Conservation (phyloP, 306 rosid species). For the Amphicarpaea edgeworthii region DNA sequence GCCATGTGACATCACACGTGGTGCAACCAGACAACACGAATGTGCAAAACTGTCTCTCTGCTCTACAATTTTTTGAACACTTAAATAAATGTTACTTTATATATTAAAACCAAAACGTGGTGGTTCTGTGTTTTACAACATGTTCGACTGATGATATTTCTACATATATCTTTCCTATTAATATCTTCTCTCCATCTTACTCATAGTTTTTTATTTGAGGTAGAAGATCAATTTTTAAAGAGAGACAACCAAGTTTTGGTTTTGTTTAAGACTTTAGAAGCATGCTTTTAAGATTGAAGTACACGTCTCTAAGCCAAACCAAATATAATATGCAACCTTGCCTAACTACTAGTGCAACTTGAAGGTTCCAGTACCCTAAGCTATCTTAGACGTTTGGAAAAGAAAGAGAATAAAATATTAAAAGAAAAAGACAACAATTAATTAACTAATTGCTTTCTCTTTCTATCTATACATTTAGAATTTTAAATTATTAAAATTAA, state of each 20-base stretch:
- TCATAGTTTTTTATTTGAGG: background rate
- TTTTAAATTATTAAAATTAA: no score
- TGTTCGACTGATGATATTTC: slow-evolving; percentile 29
- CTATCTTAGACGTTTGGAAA: slow-evolving; percentile 27
- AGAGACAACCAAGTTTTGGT: background rate
- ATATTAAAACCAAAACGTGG: slow-evolving; percentile 51
- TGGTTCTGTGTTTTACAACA: slow-evolving; percentile 31
- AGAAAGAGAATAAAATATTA: background rate
- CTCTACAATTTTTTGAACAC: slow-evolving; percentile 38
- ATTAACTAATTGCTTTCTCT: background rate
- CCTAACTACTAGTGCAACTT: slow-evolving; percentile 17
- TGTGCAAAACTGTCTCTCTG: slow-evolving; percentile 55
- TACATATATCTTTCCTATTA: background rate
- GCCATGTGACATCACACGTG: slow-evolving; percentile 88
- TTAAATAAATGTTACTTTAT: slow-evolving; percentile 9
- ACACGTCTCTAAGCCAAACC: slow-evolving; percentile 48
- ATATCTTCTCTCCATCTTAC: slow-evolving; percentile 28
- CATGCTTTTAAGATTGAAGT: slow-evolving; percentile 42
- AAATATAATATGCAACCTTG: slow-evolving; percentile 28
- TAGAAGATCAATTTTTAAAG: slow-evolving; percentile 13
- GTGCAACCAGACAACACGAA: slow-evolving; percentile 72
- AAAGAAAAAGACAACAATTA: background rate
- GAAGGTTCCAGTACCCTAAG: slow-evolving; percentile 1
- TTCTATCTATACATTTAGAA: background rate
- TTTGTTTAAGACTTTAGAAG: slow-evolving; percentile 40